These are phyloP conservation scores for Fusarium brevicatenulatum DNA, from an alignment of 2,329 filamentous ascomycete species.

Conservation along the genomic window DNA sequence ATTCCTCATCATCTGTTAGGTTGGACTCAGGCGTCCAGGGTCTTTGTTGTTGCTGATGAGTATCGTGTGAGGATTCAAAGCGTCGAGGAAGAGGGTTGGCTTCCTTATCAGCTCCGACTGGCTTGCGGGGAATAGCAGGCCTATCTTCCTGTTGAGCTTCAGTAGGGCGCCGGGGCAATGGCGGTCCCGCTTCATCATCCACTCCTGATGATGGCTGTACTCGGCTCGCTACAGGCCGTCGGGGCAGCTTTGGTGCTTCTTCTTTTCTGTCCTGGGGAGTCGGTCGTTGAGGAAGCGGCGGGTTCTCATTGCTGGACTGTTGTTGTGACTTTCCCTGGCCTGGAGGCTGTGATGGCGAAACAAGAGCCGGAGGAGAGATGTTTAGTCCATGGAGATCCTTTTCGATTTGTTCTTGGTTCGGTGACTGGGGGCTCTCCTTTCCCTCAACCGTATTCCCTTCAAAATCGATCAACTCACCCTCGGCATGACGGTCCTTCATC, in stretches of 20 bases:
- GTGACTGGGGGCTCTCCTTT: constrained; percentile 18
- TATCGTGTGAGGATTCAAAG: constrained; percentile 7
- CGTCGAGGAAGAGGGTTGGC: constrained; percentile 32
- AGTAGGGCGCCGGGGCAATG: constrained; percentile 27
- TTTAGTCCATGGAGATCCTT: constrained; percentile 45
- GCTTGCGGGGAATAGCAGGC: constrained; percentile 24
- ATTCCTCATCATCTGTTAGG: constrained; percentile 49
- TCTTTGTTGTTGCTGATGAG: constrained; percentile 23
- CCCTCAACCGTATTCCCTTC: constrained; percentile 32
- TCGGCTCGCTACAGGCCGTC: constrained; percentile 9
- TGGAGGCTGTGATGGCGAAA: constrained; percentile 34
- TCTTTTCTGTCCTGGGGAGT: constrained; percentile 2
- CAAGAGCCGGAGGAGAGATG: constrained; percentile 43
- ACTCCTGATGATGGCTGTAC: background rate
- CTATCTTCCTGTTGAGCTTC: constrained; percentile 13
- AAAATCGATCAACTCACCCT: constrained; percentile 48
- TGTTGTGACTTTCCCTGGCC: background rate
- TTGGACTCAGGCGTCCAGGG: constrained; percentile 44
- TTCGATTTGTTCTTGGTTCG: constrained; percentile 30
- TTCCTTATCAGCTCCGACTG: constrained; percentile 18
- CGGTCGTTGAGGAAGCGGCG: constrained; percentile 28
- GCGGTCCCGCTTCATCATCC: background rate
- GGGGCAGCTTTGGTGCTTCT: constrained; percentile 19
- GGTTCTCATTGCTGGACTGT: constrained; percentile 7
- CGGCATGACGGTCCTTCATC: constrained; percentile 53